Percentiles rank a stretch among this genome's conserved stretches.
Evolutionary conservation across 2,329 filamentous ascomycete species (phyloP).

Genomic region (Akanthomyces dipterigenus): DNA sequence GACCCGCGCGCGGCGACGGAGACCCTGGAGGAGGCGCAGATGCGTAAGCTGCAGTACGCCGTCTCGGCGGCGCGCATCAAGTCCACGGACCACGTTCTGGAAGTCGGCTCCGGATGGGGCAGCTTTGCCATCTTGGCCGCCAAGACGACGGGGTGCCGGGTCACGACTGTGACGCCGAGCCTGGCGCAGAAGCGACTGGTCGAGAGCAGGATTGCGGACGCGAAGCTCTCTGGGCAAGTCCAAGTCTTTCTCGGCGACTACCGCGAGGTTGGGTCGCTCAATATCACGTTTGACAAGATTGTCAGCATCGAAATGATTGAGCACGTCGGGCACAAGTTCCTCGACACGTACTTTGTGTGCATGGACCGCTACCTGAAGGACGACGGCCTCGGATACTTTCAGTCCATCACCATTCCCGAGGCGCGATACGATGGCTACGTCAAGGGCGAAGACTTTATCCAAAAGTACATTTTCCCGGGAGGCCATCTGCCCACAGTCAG

Average conservation of each 20-base stretch:
- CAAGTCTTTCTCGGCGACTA: slow-evolving; percentile 63
- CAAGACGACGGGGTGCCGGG: slow-evolving; percentile 57
- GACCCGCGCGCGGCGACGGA: slow-evolving; percentile 41
- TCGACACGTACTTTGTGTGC: slow-evolving; percentile 60
- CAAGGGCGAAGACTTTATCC: slow-evolving; percentile 65
- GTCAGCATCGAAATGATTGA: slow-evolving; percentile 75
- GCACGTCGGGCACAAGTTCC: slow-evolving; percentile 61
- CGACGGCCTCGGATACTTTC: slow-evolving; percentile 63
- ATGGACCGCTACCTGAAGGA: slow-evolving; percentile 59
- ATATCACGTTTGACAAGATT: slow-evolving; percentile 58
- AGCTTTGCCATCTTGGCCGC: slow-evolving; percentile 66
- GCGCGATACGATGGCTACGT: slow-evolving; percentile 59
- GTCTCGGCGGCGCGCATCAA: slow-evolving; percentile 59
- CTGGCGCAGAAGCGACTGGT: slow-evolving; percentile 63
- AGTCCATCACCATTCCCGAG: slow-evolving; percentile 73
- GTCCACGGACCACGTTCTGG: slow-evolving; percentile 59
- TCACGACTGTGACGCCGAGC: slow-evolving; percentile 63
- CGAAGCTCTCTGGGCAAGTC: slow-evolving; percentile 54
- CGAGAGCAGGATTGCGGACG: slow-evolving; percentile 56
- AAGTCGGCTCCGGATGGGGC: slow-evolving; percentile 72
- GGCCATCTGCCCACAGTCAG: slow-evolving; percentile 58
- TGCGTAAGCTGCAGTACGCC: slow-evolving; percentile 59
- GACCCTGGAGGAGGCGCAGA: slow-evolving; percentile 58
- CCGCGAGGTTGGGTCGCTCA: slow-evolving; percentile 49
- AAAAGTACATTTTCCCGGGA: slow-evolving; percentile 71